phyloP scores from a whole-genome alignment of 2,329 filamentous ascomycete species.

The Fusarium illudens region DNA sequence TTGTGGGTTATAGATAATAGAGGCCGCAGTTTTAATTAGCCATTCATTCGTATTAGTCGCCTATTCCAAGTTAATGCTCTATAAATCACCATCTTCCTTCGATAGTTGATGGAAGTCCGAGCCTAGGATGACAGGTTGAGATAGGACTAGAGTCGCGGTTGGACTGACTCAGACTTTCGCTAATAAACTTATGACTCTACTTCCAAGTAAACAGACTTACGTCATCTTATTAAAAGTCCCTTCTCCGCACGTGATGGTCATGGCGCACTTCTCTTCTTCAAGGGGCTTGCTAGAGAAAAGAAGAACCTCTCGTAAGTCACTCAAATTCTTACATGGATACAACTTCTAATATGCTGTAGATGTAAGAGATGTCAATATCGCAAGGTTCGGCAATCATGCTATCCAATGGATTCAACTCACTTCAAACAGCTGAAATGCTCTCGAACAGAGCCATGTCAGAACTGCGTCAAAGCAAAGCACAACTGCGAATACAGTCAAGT shows the following conservation, averaged over 20 bases:
- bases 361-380: constrained; percentile 22
- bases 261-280: background rate
- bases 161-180: background rate
- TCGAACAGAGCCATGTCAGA: constrained; percentile 19
- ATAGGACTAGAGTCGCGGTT: background rate
- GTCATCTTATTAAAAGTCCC: background rate
- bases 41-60: background rate
- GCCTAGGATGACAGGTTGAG: background rate
- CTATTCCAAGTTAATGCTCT: background rate
- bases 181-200: background rate
- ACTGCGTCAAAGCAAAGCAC: constrained; percentile 6
- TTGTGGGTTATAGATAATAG: background rate
- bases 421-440: constrained; percentile 12
- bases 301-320: constrained; percentile 5
- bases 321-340: background rate
- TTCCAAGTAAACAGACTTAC: background rate
- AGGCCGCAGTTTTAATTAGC: background rate
- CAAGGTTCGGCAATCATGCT: background rate
- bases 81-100: background rate
- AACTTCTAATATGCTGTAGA: background rate
- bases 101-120: background rate
- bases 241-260: background rate
- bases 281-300: background rate
- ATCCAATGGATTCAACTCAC: background rate
- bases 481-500: constrained; percentile 15